phyloP scores from a whole-genome alignment of 164 flowering plant genomes.

The Vitis riparia region DNA sequence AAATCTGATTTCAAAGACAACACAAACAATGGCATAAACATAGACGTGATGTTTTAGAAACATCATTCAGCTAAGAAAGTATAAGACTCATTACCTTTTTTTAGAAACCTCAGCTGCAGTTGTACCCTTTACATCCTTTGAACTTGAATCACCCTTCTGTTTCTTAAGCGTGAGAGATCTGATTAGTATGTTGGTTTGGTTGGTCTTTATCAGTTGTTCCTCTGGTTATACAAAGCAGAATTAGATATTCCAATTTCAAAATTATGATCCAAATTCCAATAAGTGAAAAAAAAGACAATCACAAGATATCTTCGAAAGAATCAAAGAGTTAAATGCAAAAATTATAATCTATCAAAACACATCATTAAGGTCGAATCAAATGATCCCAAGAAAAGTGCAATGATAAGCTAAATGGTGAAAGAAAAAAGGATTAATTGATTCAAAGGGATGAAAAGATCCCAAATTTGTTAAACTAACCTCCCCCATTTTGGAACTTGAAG shows the following conservation, averaged over 20 bases:
- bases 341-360: no score
- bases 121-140: constrained; percentile 54
- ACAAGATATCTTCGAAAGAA: neutral
- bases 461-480: no score
- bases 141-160: constrained; percentile 46
- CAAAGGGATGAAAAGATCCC: no score
- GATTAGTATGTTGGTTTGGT: constrained; percentile 84
- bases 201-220: constrained; percentile 75
- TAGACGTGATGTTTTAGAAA: neutral
- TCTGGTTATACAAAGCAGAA: constrained; percentile 38
- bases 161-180: constrained; percentile 76
- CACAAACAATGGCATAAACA: neutral
- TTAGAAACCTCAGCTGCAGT: constrained; percentile 44
- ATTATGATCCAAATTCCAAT: neutral
- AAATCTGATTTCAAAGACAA: no score
- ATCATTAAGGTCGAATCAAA: no score
- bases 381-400: no score
- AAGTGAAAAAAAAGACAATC: neutral
- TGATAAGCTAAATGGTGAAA: no score
- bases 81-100: constrained; percentile 59
- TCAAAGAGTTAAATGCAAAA: neutral
- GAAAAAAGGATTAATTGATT: no score
- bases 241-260: constrained; percentile 1
- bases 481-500: no score
- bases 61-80: neutral